Percentiles rank a stretch among this genome's conserved stretches.
phyloP scores from a whole-genome alignment of 768 basidiomycete genomes.

The Suillus luteus region DNA sequence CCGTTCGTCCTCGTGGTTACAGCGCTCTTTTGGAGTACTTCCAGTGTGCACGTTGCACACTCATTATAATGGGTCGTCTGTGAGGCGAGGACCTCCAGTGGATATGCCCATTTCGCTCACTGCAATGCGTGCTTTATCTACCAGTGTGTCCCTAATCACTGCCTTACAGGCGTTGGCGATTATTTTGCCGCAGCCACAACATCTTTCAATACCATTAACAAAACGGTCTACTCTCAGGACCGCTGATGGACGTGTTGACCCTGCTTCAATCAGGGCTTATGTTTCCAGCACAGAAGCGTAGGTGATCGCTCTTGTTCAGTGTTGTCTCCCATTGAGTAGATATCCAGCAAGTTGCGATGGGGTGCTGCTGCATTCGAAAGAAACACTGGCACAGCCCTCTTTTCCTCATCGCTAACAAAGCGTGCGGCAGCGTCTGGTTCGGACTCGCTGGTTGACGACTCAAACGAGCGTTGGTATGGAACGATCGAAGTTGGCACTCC shows the following conservation, averaged over 20 bases:
- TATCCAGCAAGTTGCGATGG: slow-evolving; percentile 22
- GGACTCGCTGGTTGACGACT: slow-evolving; percentile 19
- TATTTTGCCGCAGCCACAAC: slow-evolving; percentile 18
- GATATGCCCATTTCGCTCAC: slow-evolving; percentile 1
- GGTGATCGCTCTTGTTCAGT: neutral
- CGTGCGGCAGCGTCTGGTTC: neutral
- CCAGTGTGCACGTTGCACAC: neutral
- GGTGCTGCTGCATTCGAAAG: slow-evolving; percentile 17
- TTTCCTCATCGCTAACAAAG: neutral
- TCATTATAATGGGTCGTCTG: neutral
- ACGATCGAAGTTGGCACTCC: slow-evolving; percentile 28
- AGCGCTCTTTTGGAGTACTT: neutral
- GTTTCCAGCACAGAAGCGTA: slow-evolving; percentile 17
- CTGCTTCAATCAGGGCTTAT: slow-evolving; percentile 19
- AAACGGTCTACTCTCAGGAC: slow-evolving; percentile 17
- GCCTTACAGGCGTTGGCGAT: slow-evolving; percentile 19
- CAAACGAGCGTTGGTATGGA: slow-evolving; percentile 27
- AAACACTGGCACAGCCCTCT: slow-evolving; percentile 1
- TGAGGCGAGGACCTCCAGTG: neutral
- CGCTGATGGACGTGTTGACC: slow-evolving; percentile 21
- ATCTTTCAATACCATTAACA: slow-evolving; percentile 22
- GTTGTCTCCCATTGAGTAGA: slow-evolving; percentile 12
- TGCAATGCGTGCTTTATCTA: slow-evolving; percentile 17
- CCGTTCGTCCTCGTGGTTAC: neutral
- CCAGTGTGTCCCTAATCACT: slow-evolving; percentile 9